phyloP scores from a whole-genome alignment of 148 eudicot species.

The Euryodendron excelsum region DNA sequence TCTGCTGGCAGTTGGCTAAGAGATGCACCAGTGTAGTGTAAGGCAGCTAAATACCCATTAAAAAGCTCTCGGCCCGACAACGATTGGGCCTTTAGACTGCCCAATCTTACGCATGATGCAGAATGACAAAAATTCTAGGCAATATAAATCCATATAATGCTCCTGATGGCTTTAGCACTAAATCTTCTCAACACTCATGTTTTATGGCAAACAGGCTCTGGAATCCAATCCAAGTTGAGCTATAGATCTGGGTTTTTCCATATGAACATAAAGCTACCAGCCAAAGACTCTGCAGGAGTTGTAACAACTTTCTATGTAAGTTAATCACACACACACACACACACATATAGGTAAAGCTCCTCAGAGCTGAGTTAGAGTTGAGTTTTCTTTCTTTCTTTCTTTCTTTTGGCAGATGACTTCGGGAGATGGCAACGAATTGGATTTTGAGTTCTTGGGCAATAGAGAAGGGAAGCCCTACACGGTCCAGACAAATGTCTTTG shows the following conservation, averaged over 20 bases:
- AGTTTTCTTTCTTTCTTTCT: neutral
- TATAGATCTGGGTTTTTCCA: constrained; percentile 18
- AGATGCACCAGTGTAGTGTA: too few relatives aligned
- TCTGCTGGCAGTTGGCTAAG: too few relatives aligned
- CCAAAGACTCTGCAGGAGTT: constrained; percentile 15
- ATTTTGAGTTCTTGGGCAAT: constrained; percentile 17
- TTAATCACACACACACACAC: too few relatives aligned
- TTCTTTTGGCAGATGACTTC: neutral
- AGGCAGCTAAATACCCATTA: too few relatives aligned
- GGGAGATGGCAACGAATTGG: neutral
- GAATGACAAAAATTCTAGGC: neutral
- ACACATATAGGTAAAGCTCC: neutral
- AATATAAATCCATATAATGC: neutral
- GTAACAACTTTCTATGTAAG: constrained; percentile 17
- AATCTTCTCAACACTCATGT: neutral
- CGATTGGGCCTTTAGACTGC: too few relatives aligned
- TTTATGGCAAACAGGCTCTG: neutral
- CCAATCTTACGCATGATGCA: too few relatives aligned
- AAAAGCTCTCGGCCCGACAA: too few relatives aligned
- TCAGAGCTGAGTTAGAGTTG: neutral
- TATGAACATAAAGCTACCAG: constrained; percentile 15
- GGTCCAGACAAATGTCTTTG: constrained; percentile 7
- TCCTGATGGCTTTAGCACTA: neutral
- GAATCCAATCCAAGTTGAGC: constrained; percentile 12
- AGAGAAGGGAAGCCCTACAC: constrained; percentile 8